Conservation (phyloP, 768 basidiomycete genomes). For the Suillus discolor region DNA sequence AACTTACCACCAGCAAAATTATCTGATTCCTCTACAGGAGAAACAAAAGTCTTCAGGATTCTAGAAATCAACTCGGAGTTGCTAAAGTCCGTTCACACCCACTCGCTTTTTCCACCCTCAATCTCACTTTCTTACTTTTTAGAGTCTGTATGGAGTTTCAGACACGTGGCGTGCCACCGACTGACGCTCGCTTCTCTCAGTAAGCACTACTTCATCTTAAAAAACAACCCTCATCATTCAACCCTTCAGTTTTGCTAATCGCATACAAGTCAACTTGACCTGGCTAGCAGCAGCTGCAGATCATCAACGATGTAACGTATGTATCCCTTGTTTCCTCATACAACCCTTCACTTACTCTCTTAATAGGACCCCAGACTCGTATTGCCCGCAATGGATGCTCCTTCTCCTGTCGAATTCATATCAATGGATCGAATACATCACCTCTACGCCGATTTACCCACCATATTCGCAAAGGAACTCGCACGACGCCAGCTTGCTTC, state of each 20-base stretch:
- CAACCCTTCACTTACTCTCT: conserved; percentile 9
- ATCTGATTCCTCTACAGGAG: conserved; percentile 21
- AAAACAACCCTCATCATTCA: conserved; percentile 16
- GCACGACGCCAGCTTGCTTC: conserved; percentile 42
- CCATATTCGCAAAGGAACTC: conserved; percentile 64
- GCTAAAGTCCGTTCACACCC: conserved; percentile 51
- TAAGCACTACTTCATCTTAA: conserved; percentile 36
- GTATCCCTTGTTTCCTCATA: conserved; percentile 21
- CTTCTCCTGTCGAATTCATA: conserved; percentile 51
- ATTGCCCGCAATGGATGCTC: conserved; percentile 61
- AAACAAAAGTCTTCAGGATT: conserved; percentile 60
- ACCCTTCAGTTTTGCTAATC: conserved; percentile 51
- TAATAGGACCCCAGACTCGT: conserved; percentile 38
- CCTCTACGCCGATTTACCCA: conserved; percentile 62
- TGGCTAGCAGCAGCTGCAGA: conserved; percentile 76
- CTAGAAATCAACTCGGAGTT: conserved; percentile 72
- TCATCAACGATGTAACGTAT: conserved; percentile 49
- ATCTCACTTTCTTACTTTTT: conserved; percentile 10
- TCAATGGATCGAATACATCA: conserved; percentile 64
- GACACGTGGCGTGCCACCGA: conserved; percentile 45
- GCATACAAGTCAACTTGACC: conserved; percentile 70
- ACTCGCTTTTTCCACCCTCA: conserved; percentile 4
- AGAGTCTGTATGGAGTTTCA: conserved; percentile 70
- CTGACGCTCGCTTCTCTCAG: conserved; percentile 59
- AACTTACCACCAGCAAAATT: conserved; percentile 15